Percentiles rank a stretch among this genome's conserved stretches.
These are phyloP conservation scores for Ramichloridium luteum DNA, from an alignment of 2,329 filamentous ascomycete species.

Conservation along the genomic window DNA sequence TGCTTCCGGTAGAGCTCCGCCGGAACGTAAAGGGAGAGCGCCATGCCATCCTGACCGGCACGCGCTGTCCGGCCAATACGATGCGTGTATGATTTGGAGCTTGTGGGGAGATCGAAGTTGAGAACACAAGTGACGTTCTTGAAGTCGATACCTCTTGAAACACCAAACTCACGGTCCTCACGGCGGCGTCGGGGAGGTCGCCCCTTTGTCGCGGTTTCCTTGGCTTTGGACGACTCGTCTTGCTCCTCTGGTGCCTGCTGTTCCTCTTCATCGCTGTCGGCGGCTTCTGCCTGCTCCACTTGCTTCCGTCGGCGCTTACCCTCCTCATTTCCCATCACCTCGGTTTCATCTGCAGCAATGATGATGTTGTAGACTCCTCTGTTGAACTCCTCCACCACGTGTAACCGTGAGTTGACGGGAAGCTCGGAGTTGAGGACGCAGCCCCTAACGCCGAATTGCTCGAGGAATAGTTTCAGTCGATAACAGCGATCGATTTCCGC, in stretches of 20 bases:
- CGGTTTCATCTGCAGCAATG: constrained; percentile 86
- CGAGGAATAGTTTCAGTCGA: constrained; percentile 83
- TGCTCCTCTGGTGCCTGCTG: constrained; percentile 16
- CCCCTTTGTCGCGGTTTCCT: constrained; percentile 19
- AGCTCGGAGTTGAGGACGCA: constrained; percentile 91
- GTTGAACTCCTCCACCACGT: constrained; percentile 96
- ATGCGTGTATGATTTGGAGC: constrained; percentile 89
- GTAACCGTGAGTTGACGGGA: constrained; percentile 81
- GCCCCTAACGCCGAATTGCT: constrained; percentile 91
- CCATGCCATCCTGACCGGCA: constrained; percentile 84
- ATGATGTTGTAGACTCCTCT: constrained; percentile 95
- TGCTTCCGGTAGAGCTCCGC: constrained; percentile 75
- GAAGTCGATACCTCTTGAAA: constrained; percentile 95
- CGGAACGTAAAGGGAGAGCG: constrained; percentile 88
- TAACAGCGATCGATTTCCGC: constrained; percentile 83
- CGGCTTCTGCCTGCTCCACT: constrained; percentile 19
- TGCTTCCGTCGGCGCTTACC: constrained; percentile 19
- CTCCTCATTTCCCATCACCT: constrained; percentile 59
- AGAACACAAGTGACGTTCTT: constrained; percentile 87
- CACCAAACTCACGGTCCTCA: constrained; percentile 75
- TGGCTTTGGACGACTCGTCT: constrained; percentile 4
- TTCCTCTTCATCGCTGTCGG: constrained; percentile 20
- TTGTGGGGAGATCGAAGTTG: constrained; percentile 89
- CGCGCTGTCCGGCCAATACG: constrained; percentile 87
- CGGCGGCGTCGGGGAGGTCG: constrained; percentile 18